Conservation (phyloP, 768 basidiomycete species). For the Lactifluus subvellereus region DNA sequence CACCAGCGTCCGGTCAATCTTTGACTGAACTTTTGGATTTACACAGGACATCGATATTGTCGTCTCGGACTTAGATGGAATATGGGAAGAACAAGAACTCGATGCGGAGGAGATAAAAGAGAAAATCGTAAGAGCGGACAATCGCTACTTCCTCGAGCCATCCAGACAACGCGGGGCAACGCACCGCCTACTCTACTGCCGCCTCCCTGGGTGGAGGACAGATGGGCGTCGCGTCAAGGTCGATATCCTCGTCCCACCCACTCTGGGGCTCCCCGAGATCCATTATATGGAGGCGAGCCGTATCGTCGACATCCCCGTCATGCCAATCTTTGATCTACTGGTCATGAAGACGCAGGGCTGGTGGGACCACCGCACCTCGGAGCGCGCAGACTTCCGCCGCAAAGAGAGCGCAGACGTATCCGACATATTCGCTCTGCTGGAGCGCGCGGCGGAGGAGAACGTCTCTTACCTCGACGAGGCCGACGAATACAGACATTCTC, state of each 20-base stretch:
- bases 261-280: constrained; percentile 1
- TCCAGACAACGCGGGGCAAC: background rate
- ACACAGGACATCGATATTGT: constrained; percentile 11
- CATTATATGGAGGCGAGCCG: background rate
- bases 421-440: constrained; percentile 6
- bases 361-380: background rate
- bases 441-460: background rate
- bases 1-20: background rate
- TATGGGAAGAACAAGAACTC: rapidly evolving
- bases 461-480: background rate
- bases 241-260: constrained; percentile 12
- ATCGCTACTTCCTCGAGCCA: constrained; percentile 8
- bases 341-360: constrained; percentile 17
- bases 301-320: background rate
- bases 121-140: background rate
- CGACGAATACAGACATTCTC: background rate
- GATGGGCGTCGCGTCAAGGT: background rate
- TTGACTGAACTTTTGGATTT: background rate
- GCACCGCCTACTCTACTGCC: background rate
- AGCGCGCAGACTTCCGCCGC: background rate
- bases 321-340: constrained; percentile 10
- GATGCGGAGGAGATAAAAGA: constrained; percentile 2
- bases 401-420: background rate
- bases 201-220: background rate
- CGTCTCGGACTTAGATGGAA: background rate